Evolutionary conservation across 1,284 basidiomycete species (phyloP).

Genomic region (Naganishia sp.): DNA sequence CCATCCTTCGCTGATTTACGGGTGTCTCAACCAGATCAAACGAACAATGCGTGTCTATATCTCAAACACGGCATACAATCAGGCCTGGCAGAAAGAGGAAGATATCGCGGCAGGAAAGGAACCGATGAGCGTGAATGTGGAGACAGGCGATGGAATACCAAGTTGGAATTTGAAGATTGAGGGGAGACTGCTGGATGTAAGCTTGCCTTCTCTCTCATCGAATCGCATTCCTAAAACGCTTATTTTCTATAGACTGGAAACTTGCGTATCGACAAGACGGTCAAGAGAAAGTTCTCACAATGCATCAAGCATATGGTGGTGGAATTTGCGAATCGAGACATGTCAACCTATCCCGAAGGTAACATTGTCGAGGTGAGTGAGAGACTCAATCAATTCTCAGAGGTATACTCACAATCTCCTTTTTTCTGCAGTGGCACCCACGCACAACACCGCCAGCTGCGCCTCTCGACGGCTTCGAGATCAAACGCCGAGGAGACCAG

Average conservation of each 20-base stretch:
- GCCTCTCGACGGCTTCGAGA: conserved; percentile 82
- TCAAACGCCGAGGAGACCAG: conserved; percentile 77
- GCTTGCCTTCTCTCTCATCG: conserved; percentile 30
- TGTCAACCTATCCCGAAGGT: conserved; percentile 72
- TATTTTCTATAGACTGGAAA: conserved; percentile 52
- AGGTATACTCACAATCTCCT: not conserved
- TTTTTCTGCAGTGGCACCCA: conserved; percentile 52
- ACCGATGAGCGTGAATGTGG: conserved; percentile 55
- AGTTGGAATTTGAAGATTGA: conserved; percentile 89
- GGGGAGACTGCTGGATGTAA: conserved; percentile 70
- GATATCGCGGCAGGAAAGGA: conserved; percentile 30
- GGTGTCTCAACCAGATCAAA: conserved; percentile 62
- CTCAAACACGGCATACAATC: conserved; percentile 82
- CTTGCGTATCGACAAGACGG: conserved; percentile 68
- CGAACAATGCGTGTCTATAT: conserved; percentile 85
- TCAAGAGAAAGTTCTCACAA: conserved; percentile 78
- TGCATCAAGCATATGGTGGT: conserved; percentile 81
- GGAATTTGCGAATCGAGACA: conserved; percentile 78
- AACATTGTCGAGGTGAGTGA: conserved; percentile 51
- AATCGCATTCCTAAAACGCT: conserved; percentile 53
- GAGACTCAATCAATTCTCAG: not conserved
- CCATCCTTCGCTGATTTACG: not conserved
- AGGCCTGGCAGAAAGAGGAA: conserved; percentile 70
- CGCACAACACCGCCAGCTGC: conserved; percentile 57
- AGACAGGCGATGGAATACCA: conserved; percentile 74